Conservation (phyloP, 371 early-diverging fungal genomes). For the Mortierella sp. region DNA sequence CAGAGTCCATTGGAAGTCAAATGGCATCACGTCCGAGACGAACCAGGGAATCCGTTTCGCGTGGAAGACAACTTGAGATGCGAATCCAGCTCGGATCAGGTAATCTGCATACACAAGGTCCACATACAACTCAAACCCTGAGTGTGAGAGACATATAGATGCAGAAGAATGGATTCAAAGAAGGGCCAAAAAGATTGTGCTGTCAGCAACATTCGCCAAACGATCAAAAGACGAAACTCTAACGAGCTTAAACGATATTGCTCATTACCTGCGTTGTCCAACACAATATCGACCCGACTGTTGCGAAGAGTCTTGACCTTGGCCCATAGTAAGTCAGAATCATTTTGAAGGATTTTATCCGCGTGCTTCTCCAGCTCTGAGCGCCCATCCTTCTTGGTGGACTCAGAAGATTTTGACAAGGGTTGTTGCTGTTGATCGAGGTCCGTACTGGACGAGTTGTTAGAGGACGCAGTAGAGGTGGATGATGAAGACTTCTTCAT, state of each 20-base stretch:
- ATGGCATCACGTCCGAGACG: conserved; percentile 86
- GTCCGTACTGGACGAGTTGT: conserved; percentile 16
- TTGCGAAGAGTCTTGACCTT: conserved; percentile 60
- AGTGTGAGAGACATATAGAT: neutral
- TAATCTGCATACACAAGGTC: conserved; percentile 92
- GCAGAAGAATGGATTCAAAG: neutral
- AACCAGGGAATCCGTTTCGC: conserved; percentile 94
- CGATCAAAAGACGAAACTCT: no score
- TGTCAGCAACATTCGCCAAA: no score
- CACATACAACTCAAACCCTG: conserved; percentile 90
- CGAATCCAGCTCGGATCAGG: conserved; percentile 78
- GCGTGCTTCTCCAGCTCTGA: conserved; percentile 51
- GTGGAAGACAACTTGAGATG: conserved; percentile 81
- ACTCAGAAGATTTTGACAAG: conserved; percentile 21
- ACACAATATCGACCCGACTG: conserved; percentile 79
- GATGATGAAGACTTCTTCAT: conserved; percentile 26
- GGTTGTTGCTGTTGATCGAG: conserved; percentile 56
- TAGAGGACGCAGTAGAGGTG: conserved; percentile 3
- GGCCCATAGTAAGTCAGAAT: conserved; percentile 71
- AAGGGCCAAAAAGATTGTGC: neutral
- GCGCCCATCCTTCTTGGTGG: neutral
- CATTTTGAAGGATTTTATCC: conserved; percentile 68
- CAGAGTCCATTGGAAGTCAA: conserved; percentile 81
- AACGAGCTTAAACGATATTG: neutral
- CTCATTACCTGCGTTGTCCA: conserved; percentile 92